Conservation (phyloP, 148 eudicot genomes). For the Rhododendron williamsianum region DNA sequence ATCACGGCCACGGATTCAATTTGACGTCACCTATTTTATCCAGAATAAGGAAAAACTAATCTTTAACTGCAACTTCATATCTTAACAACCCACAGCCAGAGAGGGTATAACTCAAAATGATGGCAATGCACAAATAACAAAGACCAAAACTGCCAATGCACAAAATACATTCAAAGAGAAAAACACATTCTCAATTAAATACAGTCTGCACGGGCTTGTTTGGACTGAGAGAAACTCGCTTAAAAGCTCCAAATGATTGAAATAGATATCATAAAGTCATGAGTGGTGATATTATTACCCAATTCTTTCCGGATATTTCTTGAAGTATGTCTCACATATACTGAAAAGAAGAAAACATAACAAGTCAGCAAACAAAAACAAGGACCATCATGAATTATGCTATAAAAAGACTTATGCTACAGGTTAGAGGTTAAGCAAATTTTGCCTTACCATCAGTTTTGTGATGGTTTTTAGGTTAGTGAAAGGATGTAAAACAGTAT, state of each 20-base stretch:
- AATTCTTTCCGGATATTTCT: slow-evolving; percentile 67
- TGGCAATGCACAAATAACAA: not conserved
- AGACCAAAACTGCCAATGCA: not conserved
- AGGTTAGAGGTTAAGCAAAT: not conserved
- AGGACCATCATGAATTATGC: not conserved
- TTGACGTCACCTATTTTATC: not conserved
- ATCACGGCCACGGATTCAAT: not conserved
- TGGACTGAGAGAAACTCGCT: not conserved
- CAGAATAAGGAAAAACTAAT: not conserved
- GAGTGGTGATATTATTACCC: slow-evolving; percentile 46
- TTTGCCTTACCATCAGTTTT: not conserved
- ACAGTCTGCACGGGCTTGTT: not conserved
- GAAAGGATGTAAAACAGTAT: not conserved
- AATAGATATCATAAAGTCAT: not conserved
- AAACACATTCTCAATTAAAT: not conserved
- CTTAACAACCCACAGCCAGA: not conserved
- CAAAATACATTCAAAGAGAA: not conserved
- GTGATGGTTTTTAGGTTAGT: not conserved
- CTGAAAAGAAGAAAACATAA: slow-evolving; percentile 34
- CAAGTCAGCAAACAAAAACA: slow-evolving; percentile 16
- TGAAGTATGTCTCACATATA: slow-evolving; percentile 88
- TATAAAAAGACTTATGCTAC: not conserved
- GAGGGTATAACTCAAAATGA: not conserved
- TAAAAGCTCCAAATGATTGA: not conserved
- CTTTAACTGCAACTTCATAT: not conserved